Base-by-base conservation (phyloP, 441 rosid species). In the Eutrema salsugineum region DNA sequence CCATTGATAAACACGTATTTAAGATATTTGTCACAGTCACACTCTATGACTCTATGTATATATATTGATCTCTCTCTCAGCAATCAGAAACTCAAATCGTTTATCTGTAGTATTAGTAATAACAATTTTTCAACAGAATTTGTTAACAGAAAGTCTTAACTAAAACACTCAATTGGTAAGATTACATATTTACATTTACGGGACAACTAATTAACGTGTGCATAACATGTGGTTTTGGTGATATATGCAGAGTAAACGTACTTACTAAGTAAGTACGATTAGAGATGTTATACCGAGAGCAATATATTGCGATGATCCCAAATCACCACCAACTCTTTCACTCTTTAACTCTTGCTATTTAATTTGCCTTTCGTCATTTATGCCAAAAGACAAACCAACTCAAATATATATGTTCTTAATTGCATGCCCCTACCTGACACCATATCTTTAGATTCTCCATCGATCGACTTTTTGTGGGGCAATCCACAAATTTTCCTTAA, bases 351-450 rank as follows among this genome's bases (percentile, higher is more conserved):
- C 51, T 61, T 30, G 46, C 62, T 30, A 14, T 49, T 17, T 38
- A 49, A 49, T 49, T 59, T 49, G 67, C 66, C 33, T 59, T 62
- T 71, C 53, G 32, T 71, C 38, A 71, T 38, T 62, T 63, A 53
- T 63, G 63, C 55, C 69, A 63, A 53, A 44, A 59, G 70, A 71
- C 56, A 71, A 63, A 71, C 15, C 55, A 71, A 54, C 48, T 63
- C 63, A 53, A 71, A 43, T 5, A 15, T 24, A 43, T 5, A 15
- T 24, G 70, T 63, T 30, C 8, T 53, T 53, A 51, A 53, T 53
- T 22, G 48, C 53, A 28, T 24, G 75, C 56, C 76, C 70, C 70
- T 28, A 61, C 53, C 62, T 71, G 76, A 53, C 76, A 51, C 69
- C 53, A 70, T 32, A 62, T 71, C 55, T 71, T 61, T 63, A 44